Conservation (phyloP, 257 asterid species). For the Fraxinus excelsior region DNA sequence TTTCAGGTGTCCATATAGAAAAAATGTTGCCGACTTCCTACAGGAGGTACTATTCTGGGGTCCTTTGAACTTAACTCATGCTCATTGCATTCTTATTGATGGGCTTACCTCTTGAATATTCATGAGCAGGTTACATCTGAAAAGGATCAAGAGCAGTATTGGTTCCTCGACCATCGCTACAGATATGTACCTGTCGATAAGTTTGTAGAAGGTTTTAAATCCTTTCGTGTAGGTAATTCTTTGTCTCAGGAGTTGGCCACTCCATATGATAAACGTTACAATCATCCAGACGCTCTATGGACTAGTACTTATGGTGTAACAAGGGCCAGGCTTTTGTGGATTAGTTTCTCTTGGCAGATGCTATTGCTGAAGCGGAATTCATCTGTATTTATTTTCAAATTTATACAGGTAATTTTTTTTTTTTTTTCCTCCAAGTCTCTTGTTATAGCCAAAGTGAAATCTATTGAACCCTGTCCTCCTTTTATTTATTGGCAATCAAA, state of each 20-base stretch:
- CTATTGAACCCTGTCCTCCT: background rate
- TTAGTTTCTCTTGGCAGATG: constrained; percentile 67
- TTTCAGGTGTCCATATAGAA: constrained; percentile 77
- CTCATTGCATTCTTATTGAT: constrained; percentile 14
- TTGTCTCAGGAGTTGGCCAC: constrained; percentile 49
- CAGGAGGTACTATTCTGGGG: constrained; percentile 58
- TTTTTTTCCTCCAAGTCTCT: background rate
- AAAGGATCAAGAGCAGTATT: constrained; percentile 79
- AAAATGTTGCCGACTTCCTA: constrained; percentile 86
- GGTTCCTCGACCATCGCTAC: constrained; percentile 56
- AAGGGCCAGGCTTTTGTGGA: constrained; percentile 50
- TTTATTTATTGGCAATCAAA: constrained; percentile 9
- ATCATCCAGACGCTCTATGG: constrained; percentile 65
- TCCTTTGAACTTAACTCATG: constrained; percentile 16
- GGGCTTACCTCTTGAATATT: constrained; percentile 27
- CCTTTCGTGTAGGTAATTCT: constrained; percentile 52
- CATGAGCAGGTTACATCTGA: constrained; percentile 57
- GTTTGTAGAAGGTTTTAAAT: constrained; percentile 62
- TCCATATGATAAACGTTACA: constrained; percentile 48
- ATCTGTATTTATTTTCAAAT: constrained; percentile 63
- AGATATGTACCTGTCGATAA: constrained; percentile 45
- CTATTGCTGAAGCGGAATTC: constrained; percentile 66
- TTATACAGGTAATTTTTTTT: constrained; percentile 49
- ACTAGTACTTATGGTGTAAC: constrained; percentile 52
- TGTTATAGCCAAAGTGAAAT: background rate